These are phyloP conservation scores for Tubosaeta sp. DNA, from an alignment of 768 basidiomycete species.

Conservation along the genomic window DNA sequence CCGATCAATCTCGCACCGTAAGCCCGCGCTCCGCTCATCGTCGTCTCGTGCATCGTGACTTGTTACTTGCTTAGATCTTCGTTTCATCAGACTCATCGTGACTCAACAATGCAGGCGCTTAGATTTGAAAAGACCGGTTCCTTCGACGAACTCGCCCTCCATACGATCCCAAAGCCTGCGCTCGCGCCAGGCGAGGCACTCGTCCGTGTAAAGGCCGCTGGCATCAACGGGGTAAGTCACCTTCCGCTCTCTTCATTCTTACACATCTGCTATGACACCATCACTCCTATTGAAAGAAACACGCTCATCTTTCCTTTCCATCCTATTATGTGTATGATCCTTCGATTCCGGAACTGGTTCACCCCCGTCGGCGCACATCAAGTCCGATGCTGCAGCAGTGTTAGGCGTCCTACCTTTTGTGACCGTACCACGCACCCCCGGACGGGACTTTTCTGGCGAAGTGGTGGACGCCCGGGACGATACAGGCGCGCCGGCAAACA, in stretches of 20 bases:
- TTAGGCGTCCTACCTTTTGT: conserved; percentile 29
- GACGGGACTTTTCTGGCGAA: conserved; percentile 34
- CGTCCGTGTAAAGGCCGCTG: conserved; percentile 30
- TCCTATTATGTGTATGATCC: not conserved
- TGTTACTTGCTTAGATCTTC: conserved; percentile 1
- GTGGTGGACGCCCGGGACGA: conserved; percentile 30
- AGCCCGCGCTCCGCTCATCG: not conserved
- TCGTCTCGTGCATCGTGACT: not conserved
- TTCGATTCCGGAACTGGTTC: not conserved
- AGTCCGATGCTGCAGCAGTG: conserved; percentile 31
- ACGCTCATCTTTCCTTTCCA: not conserved
- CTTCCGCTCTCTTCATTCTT: not conserved
- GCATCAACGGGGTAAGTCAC: conserved; percentile 30
- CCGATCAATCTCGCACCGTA: conserved; percentile 1
- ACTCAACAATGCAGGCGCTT: conserved; percentile 29
- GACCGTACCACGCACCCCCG: conserved; percentile 29
- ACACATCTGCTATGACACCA: not conserved
- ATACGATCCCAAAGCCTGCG: conserved; percentile 22
- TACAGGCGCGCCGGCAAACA: conserved; percentile 8
- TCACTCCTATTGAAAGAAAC: not conserved
- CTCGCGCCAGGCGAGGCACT: conserved; percentile 32
- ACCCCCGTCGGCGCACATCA: not conserved
- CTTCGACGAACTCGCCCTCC: conserved; percentile 23
- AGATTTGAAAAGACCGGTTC: conserved; percentile 31
- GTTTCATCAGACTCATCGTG: not conserved